Evolutionary conservation across 805 yeast genomes (phyloP), one percentile per base, ranked within the genome.

Genomic region (Candida hispaniensis): DNA sequence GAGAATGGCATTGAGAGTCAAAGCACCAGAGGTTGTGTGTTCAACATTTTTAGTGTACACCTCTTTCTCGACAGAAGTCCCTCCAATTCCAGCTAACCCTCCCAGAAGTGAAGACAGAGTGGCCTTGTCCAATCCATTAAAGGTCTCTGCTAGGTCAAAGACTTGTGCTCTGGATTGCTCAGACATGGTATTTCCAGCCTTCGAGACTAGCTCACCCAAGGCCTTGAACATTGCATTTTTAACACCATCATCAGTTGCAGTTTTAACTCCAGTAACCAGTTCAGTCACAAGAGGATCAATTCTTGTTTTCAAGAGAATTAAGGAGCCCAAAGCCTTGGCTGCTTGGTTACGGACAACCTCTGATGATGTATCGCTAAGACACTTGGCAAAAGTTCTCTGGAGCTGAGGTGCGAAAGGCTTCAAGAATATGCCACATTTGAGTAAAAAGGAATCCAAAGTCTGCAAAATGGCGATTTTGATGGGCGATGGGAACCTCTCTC

Each of bases 341-440:
- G 98, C 94, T 43, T 93, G 71, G 5, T 73, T 57, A 45, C 97
- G 69, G 49, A 91, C 63, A 6, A 69, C 58, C 33, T 79, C 93
- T 48, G 76, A 79, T 2, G 70, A 50, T 2, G 70, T 50, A 59
- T 91, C 98, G 34, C 82, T 69, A 45, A 91, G 64, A 2, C 94
- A 80, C 54, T 93, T 79, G 25, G 88, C 94, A 61, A 91, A 91
- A 1, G 98, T 91, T 54, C 99, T 72, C 61, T 91, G 98, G 47
- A 91, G 67, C 62, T 91, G 99, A 6, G 99, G 99, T 58, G 91
- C 73, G 56, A 91, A 91, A 10, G 99, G 98, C 51, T 88, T 73
- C 56, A 91, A 67, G 55, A 82, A 81, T 52, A 79, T 82, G 2
- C 98, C 95, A 47, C 88, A 79, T 63, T 83, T 80, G 14, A 61